Base-by-base conservation (phyloP, 2,329 filamentous ascomycete species). In the Sclerotinia trifoliorum region DNA sequence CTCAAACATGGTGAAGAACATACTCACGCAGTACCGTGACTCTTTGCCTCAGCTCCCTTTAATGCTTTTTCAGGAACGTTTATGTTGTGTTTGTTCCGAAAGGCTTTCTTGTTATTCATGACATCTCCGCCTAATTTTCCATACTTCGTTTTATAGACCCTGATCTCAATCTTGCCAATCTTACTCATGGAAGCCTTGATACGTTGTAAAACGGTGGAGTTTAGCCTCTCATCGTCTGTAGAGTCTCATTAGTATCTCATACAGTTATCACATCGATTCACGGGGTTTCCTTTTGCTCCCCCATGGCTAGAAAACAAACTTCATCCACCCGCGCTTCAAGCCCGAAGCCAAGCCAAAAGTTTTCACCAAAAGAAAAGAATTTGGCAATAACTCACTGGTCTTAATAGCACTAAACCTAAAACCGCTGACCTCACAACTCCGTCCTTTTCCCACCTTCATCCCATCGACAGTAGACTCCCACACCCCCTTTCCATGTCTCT, bases 41-140 rank as follows among this genome's bases (percentile, higher is more conserved):
- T 70, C n/a, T 71, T 71, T 2, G 67, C 68, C 5, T 71, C 61
- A 35, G 52, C 13, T 10, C 69, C 68, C 11, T 72, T 74, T 15
- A 74, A 44, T 17, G 71, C 69, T 32, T 66, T 73, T 57, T 74
- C 72, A 1, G 70, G 71, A 3, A 74, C 68, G 1, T 56, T 32
- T 0, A 11, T 44, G 24, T 26, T 21, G 2, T 57, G 15, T 10
- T 60, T 29, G 5, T 49, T 42, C 6, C 68, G 13, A 51, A 70
- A 69, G 2, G 49, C 62, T 8, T 44, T 35, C 2, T 29, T 62
- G 19, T 10, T 64, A 17, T 54, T 56, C 1, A 32, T 26, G 21
- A 60, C 26, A 48, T 39, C 44, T 2, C 66, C 69, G 35, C 70
- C 67, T 17, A 35, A 13, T 35, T 56, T 69, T 15, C 71, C 71